Percentiles rank a stretch among this genome's conserved stretches.
Conservation (phyloP, 176 grass and related monocot genomes). For the Aegilops umbellulata region DNA sequence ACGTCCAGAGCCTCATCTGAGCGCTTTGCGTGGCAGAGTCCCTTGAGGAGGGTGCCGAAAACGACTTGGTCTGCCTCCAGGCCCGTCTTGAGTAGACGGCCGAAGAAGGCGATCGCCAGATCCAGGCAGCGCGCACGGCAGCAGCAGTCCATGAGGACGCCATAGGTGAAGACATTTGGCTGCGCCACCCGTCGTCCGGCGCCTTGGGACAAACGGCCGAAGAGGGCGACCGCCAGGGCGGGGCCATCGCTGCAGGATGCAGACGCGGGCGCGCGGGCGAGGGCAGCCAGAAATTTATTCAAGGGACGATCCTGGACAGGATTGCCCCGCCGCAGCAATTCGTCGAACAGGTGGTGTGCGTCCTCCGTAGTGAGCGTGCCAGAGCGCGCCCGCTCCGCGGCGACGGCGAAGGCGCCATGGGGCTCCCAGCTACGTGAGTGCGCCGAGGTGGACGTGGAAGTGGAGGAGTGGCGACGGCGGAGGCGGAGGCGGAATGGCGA, state of each 20-base stretch:
- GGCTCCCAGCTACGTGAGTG: too few relatives aligned
- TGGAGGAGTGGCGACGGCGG: too few relatives aligned
- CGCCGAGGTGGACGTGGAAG: too few relatives aligned
- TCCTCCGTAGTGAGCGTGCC: too few relatives aligned
- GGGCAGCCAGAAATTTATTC: too few relatives aligned
- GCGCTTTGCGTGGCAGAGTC: neutral
- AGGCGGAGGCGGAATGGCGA: neutral
- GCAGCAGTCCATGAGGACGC: neutral
- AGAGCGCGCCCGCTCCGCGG: too few relatives aligned
- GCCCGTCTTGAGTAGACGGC: neutral
- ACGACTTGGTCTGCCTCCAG: neutral
- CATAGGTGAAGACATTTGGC: neutral
- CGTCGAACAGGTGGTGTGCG: too few relatives aligned
- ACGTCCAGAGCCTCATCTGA: neutral
- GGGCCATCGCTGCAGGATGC: neutral
- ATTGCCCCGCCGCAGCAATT: too few relatives aligned
- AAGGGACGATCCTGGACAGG: too few relatives aligned
- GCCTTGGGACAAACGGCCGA: neutral
- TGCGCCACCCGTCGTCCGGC: neutral
- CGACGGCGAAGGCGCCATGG: too few relatives aligned
- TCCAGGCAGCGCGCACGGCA: neutral
- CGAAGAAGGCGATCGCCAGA: neutral
- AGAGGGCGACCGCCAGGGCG: neutral
- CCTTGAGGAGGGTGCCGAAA: neutral
- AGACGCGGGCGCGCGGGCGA: too few relatives aligned